phyloP scores from a whole-genome alignment of 1,284 basidiomycete species.

The Phlebopus sp. region DNA sequence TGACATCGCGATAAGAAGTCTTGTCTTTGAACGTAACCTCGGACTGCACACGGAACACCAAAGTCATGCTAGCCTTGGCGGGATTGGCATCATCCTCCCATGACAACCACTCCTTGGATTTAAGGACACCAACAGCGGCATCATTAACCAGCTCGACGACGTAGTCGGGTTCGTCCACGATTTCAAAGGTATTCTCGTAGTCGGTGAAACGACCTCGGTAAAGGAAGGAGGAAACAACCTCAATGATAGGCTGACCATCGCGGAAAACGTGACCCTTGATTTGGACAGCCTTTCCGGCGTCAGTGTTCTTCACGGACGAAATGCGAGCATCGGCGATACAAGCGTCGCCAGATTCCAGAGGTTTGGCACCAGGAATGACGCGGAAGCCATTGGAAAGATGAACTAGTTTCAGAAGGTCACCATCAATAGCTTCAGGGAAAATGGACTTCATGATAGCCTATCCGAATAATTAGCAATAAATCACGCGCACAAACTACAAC shows the following conservation, averaged over 20 bases:
- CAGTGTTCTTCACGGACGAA: conserved; percentile 86
- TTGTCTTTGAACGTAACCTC: conserved; percentile 92
- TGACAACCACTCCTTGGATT: conserved; percentile 97
- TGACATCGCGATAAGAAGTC: conserved; percentile 78
- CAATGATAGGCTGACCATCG: conserved; percentile 78
- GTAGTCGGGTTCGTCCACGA: conserved; percentile 86
- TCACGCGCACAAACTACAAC: conserved; percentile 19
- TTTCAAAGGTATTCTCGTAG: conserved; percentile 95
- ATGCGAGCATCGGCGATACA: conserved; percentile 91
- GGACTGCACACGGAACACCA: conserved; percentile 88
- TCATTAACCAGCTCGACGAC: conserved; percentile 74
- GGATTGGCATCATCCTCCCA: conserved; percentile 87
- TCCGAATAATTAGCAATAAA: conserved; percentile 14
- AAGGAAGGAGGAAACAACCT: conserved; percentile 94
- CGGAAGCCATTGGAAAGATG: conserved; percentile 97
- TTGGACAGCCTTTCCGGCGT: conserved; percentile 92
- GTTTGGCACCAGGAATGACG: conserved; percentile 73
- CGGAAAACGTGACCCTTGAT: conserved; percentile 87
- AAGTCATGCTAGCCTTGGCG: conserved; percentile 74
- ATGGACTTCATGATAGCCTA: conserved; percentile 96
- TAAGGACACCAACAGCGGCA: conserved; percentile 84
- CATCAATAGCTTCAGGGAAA: conserved; percentile 89
- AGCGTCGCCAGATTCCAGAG: conserved; percentile 83
- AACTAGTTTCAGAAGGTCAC: conserved; percentile 92
- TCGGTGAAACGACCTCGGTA: conserved; percentile 95